Conservation (phyloP, 2,329 filamentous ascomycete genomes). For the Epichloe sp. region DNA sequence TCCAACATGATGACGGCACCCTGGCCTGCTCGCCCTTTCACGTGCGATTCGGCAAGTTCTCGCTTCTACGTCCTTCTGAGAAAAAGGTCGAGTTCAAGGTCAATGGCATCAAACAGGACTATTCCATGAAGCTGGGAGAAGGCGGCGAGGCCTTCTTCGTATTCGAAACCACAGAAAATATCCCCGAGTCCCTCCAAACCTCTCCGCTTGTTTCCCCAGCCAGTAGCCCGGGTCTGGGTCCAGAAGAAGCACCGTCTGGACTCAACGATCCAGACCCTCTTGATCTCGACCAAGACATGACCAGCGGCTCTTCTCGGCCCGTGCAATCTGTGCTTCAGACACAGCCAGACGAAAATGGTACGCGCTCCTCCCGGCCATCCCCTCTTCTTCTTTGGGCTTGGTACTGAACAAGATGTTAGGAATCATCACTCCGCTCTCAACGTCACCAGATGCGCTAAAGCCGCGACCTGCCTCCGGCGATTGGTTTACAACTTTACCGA, state of each 20-base stretch:
- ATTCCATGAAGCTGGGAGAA: slow-evolving; percentile 96
- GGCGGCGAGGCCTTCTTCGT: slow-evolving; percentile 98
- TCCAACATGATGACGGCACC: slow-evolving; percentile 85
- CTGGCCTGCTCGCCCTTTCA: slow-evolving; percentile 94
- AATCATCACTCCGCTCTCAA: slow-evolving; percentile 38
- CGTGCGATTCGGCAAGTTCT: slow-evolving; percentile 98
- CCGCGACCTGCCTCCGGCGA: slow-evolving; percentile 36
- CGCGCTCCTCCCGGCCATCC: not conserved
- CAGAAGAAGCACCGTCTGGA: slow-evolving; percentile 18
- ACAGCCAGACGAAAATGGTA: slow-evolving; percentile 18
- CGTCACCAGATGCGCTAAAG: slow-evolving; percentile 36
- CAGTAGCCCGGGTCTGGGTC: slow-evolving; percentile 59
- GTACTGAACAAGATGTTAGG: slow-evolving; percentile 17
- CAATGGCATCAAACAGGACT: slow-evolving; percentile 83
- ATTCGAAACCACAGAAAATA: slow-evolving; percentile 84
- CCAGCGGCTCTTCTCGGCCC: slow-evolving; percentile 27
- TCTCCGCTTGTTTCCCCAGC: slow-evolving; percentile 85
- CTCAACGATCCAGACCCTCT: slow-evolving; percentile 60
- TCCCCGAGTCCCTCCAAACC: slow-evolving; percentile 88
- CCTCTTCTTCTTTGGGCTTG: not conserved
- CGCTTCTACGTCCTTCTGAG: slow-evolving; percentile 82
- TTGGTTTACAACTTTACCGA: slow-evolving; percentile 31
- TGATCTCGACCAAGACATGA: slow-evolving; percentile 41
- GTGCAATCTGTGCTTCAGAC: slow-evolving; percentile 28
- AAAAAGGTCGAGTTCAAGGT: slow-evolving; percentile 98